Conservation (phyloP, 306 rosid genomes). For the Oemleria cerasiformis region DNA sequence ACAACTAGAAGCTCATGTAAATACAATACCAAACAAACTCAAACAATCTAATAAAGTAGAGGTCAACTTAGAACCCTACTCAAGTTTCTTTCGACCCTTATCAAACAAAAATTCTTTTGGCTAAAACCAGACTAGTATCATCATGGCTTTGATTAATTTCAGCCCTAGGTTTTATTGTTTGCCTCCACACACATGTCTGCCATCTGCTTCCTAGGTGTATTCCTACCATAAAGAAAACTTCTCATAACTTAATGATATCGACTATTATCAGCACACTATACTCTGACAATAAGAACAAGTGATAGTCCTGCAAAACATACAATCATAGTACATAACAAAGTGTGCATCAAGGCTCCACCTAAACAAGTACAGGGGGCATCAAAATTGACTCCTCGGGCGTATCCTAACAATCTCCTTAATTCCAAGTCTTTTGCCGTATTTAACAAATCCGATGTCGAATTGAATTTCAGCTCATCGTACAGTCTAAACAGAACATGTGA, state of each 20-base stretch:
- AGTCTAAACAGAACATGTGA: no score
- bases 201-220: background rate
- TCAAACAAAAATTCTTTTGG: background rate
- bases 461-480: background rate
- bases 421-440: background rate
- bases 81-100: background rate
- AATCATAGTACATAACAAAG: background rate
- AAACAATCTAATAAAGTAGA: background rate
- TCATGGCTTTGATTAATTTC: background rate
- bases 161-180: background rate
- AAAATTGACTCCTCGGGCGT: background rate
- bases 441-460: background rate
- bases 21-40: background rate
- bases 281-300: background rate
- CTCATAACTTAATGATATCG: no score
- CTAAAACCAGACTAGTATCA: background rate
- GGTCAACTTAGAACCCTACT: background rate
- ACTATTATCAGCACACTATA: background rate
- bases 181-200: background rate
- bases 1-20: background rate
- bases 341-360: background rate
- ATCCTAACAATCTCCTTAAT: background rate
- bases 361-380: background rate
- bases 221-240: background rate
- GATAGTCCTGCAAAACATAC: background rate